Percentiles rank a stretch among this genome's conserved stretches.
Evolutionary conservation across 345 rosid genomes (phyloP).

Genomic region (Syzygium grande): DNA sequence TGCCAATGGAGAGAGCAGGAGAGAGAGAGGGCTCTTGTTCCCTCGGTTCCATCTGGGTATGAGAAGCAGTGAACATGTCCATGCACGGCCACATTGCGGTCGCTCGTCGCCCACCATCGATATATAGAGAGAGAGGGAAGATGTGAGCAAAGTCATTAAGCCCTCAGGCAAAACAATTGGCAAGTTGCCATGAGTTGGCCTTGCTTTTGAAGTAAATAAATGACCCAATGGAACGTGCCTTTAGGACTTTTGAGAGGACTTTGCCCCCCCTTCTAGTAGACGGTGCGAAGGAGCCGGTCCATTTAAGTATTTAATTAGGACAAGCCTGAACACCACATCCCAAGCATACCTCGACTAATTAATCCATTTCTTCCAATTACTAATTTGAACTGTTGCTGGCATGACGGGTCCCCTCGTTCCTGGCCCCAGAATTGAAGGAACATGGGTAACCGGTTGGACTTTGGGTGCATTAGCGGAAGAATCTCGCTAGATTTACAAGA

Average conservation of each 20-base stretch:
- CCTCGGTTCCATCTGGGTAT: constrained; percentile 6
- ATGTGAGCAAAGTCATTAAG: not conserved
- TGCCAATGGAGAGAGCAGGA: not conserved
- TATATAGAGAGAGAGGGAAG: not conserved
- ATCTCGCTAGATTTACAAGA: not conserved
- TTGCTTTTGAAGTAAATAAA: not conserved
- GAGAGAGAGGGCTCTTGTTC: not conserved
- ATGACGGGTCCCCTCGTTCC: not conserved
- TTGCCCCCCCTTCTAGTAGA: not conserved
- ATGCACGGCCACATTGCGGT: not conserved
- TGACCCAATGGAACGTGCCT: not conserved
- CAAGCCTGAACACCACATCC: not conserved
- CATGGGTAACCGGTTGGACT: not conserved
- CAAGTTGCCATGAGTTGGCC: not conserved
- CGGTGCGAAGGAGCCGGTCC: not conserved
- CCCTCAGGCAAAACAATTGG: not conserved
- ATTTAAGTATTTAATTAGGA: not conserved
- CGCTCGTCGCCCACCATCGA: not conserved
- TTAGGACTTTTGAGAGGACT: not conserved
- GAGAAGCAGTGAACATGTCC: not conserved
- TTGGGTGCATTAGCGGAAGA: not conserved
- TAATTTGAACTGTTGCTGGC: not conserved
- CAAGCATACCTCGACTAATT: not conserved
- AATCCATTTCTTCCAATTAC: not conserved
- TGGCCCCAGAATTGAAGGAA: not conserved